These are phyloP conservation scores for Russula sp. DNA, from an alignment of 768 basidiomycete species.

Conservation along the genomic window DNA sequence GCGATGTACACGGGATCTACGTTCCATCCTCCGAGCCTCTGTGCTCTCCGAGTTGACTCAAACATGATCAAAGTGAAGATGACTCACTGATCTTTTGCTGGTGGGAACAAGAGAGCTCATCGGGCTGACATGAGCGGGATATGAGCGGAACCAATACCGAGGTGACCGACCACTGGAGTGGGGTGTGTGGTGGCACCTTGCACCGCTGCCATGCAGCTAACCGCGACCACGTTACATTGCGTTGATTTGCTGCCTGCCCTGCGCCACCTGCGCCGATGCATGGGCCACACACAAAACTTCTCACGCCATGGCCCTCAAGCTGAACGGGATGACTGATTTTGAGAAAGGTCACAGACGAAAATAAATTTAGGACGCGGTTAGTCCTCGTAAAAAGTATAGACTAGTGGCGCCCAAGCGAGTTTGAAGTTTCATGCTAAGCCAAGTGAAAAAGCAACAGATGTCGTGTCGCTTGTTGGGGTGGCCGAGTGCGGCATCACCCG, in stretches of 20 bases:
- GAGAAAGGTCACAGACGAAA: slow-evolving; percentile 1
- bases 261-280: background rate
- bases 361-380: background rate
- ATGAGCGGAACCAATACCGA: slow-evolving; percentile 3
- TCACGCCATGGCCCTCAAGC: background rate
- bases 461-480: background rate
- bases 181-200: too few relatives aligned
- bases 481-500: slow-evolving; percentile 9
- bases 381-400: background rate
- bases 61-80: slow-evolving; percentile 16
- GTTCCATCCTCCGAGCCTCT: slow-evolving; percentile 13
- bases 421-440: slow-evolving; percentile 11
- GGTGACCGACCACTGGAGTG: background rate
- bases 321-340: background rate
- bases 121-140: background rate
- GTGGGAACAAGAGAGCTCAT: background rate
- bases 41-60: slow-evolving; percentile 16
- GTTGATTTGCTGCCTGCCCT: background rate
- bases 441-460: background rate
- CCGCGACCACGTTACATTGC: background rate
- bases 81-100: slow-evolving; percentile 8
- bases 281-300: slow-evolving; percentile 2
- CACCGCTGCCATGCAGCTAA: background rate
- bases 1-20: slow-evolving; percentile 19
- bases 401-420: slow-evolving; percentile 14